A percentile compares a stretch with the other conserved stretches of the same genome.
Evolutionary conservation across 2,329 filamentous ascomycete species (phyloP).

Genomic region (Hymenoscyphus repandus): DNA sequence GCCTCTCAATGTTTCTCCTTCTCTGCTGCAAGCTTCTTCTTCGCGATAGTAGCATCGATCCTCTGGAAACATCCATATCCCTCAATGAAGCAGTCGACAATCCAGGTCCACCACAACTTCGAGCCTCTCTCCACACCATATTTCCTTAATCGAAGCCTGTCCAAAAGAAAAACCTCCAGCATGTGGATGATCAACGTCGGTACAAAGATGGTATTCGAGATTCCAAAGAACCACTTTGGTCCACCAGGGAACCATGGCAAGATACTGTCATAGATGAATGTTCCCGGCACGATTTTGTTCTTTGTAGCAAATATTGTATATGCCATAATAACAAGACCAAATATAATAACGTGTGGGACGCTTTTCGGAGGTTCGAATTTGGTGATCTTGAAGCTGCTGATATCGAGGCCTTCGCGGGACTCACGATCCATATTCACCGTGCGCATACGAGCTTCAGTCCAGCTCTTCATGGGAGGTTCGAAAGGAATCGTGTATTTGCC

Average conservation of each 20-base stretch:
- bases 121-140: slow-evolving; percentile 42
- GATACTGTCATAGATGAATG: slow-evolving; percentile 43
- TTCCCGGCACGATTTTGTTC: slow-evolving; percentile 48
- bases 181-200: slow-evolving; percentile 61
- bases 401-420: slow-evolving; percentile 53
- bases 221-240: slow-evolving; percentile 48
- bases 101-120: slow-evolving; percentile 50
- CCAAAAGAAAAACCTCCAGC: slow-evolving; percentile 54
- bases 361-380: slow-evolving; percentile 32
- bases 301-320: slow-evolving; percentile 46
- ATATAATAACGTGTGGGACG: slow-evolving; percentile 44
- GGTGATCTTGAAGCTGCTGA: slow-evolving; percentile 39
- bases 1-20: slow-evolving; percentile 36
- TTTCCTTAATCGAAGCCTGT: slow-evolving; percentile 40
- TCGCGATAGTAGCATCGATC: slow-evolving; percentile 44
- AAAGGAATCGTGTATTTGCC: slow-evolving; percentile 54
- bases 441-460: slow-evolving; percentile 62
- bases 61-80: slow-evolving; percentile 46
- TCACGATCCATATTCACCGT: slow-evolving; percentile 68
- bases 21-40: slow-evolving; percentile 39
- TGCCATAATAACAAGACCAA: slow-evolving; percentile 50
- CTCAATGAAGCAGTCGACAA: slow-evolving; percentile 47
- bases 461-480: slow-evolving; percentile 62
- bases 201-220: slow-evolving; percentile 53
- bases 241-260: slow-evolving; percentile 52